phyloP scores from a whole-genome alignment of 2,329 filamentous ascomycete species.

The Chalaropsis ovoidea region DNA sequence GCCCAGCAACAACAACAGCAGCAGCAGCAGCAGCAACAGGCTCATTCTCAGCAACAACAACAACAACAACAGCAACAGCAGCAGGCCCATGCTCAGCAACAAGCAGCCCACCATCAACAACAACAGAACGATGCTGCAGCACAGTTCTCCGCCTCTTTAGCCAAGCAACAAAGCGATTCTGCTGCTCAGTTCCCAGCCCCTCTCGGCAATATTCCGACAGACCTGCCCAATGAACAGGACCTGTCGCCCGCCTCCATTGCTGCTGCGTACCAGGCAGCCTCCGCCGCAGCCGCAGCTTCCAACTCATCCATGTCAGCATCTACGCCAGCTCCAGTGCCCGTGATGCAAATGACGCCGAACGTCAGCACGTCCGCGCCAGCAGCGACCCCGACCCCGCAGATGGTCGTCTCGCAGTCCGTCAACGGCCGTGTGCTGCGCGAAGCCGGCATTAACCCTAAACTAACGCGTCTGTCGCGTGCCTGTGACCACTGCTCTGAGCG shows the following conservation, averaged over 20 bases:
- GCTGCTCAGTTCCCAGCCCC: background rate
- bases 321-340: slow-evolving; percentile 10
- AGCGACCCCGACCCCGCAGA: slow-evolving; percentile 16
- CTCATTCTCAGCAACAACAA: slow-evolving; percentile 29
- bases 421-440: slow-evolving; percentile 31
- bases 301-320: slow-evolving; percentile 9
- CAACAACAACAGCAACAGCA: slow-evolving; percentile 25
- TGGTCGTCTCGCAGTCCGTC: slow-evolving; percentile 2
- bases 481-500: slow-evolving; percentile 54
- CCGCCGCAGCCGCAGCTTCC: slow-evolving; percentile 8
- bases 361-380: background rate
- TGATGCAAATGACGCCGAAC: slow-evolving; percentile 13
- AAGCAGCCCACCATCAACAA: slow-evolving; percentile 24
- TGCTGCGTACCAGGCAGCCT: slow-evolving; percentile 22
- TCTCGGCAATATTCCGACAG: background rate
- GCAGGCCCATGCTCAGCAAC: background rate
- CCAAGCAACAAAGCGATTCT: background rate
- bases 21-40: slow-evolving; percentile 16
- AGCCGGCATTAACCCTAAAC: slow-evolving; percentile 40
- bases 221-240: slow-evolving; percentile 15
- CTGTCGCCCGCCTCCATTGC: slow-evolving; percentile 20
- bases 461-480: slow-evolving; percentile 47
- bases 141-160: slow-evolving; percentile 21
- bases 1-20: slow-evolving; percentile 28
- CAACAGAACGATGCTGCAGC: slow-evolving; percentile 25